Evolutionary conservation across 2,329 filamentous ascomycete species (phyloP).

Genomic region (Bipolaris sorokiniana): DNA sequence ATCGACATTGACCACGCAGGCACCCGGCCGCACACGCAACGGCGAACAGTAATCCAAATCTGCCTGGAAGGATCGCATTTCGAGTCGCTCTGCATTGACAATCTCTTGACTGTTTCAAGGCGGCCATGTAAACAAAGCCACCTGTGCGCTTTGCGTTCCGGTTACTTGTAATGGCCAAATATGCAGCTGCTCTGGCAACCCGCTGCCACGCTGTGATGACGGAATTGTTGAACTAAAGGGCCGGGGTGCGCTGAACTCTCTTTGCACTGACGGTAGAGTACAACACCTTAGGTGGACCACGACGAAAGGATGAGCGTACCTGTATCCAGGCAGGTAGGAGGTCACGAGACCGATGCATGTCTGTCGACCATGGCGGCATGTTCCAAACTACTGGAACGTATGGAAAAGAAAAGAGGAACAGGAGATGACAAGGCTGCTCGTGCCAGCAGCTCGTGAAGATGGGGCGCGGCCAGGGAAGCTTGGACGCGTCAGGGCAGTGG

Average conservation of each 20-base stretch:
- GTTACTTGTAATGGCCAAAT: neutral
- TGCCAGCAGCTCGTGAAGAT: neutral
- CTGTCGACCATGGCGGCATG: neutral
- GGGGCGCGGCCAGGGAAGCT: neutral
- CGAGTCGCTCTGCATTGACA: neutral
- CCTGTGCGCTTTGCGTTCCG: neutral
- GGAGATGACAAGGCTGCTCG: neutral
- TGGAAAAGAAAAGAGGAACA: neutral
- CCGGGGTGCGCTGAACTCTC: neutral
- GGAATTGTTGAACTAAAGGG: neutral
- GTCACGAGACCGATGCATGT: neutral
- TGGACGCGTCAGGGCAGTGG: slow-evolving; percentile 4
- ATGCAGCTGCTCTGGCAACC: neutral
- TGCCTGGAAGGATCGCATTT: neutral
- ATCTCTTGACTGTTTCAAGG: neutral
- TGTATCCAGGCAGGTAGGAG: neutral
- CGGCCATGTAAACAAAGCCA: neutral
- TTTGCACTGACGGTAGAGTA: neutral
- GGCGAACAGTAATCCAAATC: neutral
- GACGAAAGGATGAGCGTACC: neutral
- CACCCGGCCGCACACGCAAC: neutral
- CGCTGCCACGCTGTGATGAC: neutral
- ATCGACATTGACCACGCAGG: neutral
- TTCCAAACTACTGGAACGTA: neutral
- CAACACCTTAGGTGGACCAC: neutral